These are phyloP conservation scores for Bjerkandera adusta DNA, from an alignment of 1,284 basidiomycete species.

Conservation along the genomic window DNA sequence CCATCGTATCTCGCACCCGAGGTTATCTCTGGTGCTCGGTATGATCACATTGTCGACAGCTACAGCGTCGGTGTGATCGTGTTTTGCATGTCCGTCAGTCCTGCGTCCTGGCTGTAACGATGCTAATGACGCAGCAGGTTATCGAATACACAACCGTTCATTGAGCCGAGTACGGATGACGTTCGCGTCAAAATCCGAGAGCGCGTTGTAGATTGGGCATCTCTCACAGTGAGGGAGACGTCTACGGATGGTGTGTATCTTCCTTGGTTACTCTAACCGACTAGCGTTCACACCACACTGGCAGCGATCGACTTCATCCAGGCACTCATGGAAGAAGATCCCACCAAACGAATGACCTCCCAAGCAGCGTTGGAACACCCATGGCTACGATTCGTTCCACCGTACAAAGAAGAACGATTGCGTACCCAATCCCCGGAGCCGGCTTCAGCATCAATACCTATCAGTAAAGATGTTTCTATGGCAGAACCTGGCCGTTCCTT, in stretches of 20 bases:
- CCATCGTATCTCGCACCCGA: slow-evolving; percentile 85
- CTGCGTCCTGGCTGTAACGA: slow-evolving; percentile 20
- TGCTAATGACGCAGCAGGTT: slow-evolving; percentile 46
- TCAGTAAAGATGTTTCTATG: slow-evolving; percentile 21
- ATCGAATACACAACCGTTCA: slow-evolving; percentile 67
- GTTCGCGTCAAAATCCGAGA: slow-evolving; percentile 51
- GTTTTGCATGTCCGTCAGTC: slow-evolving; percentile 68
- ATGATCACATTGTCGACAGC: slow-evolving; percentile 83
- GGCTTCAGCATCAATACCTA: no score
- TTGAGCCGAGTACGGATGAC: slow-evolving; percentile 62
- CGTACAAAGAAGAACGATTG: background rate
- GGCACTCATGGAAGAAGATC: slow-evolving; percentile 49
- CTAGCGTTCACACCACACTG: slow-evolving; percentile 23
- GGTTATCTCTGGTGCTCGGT: slow-evolving; percentile 76
- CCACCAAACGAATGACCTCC: slow-evolving; percentile 55
- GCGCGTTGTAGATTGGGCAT: slow-evolving; percentile 62
- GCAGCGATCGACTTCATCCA: slow-evolving; percentile 41
- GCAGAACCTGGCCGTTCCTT: slow-evolving; percentile 16
- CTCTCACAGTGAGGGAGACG: slow-evolving; percentile 38
- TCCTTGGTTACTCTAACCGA: background rate
- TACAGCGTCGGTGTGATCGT: slow-evolving; percentile 94
- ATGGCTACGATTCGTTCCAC: slow-evolving; percentile 47
- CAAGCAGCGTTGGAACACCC: slow-evolving; percentile 56
- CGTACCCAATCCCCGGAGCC: slow-evolving; percentile 1
- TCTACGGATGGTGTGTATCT: slow-evolving; percentile 27